Evolutionary conservation across 2,329 filamentous ascomycete species (phyloP).

Genomic region (Xylaria sp.): DNA sequence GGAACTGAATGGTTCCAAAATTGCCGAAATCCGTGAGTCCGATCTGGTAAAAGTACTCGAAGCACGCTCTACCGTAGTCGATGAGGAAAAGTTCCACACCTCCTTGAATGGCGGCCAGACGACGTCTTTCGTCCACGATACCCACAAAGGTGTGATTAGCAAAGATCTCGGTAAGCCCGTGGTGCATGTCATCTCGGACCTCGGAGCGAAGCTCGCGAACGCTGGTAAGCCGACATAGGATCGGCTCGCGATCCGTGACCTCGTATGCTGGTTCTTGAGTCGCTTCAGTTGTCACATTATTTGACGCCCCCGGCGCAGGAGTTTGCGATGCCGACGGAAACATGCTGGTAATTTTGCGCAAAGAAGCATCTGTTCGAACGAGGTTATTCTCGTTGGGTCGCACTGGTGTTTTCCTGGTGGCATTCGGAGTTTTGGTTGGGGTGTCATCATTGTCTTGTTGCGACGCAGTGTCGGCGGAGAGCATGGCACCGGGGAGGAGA

Average conservation of each 20-base stretch:
- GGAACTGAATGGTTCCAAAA: conserved; percentile 82
- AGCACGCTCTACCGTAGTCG: conserved; percentile 85
- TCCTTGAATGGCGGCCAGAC: conserved; percentile 89
- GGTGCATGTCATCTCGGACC: conserved; percentile 82
- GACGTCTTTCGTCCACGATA: conserved; percentile 82
- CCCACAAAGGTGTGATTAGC: conserved; percentile 91
- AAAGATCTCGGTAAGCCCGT: conserved; percentile 83
- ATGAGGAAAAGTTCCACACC: conserved; percentile 91
- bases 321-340: conserved; percentile 60
- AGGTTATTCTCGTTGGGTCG: conserved; percentile 83
- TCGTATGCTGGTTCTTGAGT: conserved; percentile 61
- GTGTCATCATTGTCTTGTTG: conserved; percentile 34
- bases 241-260: conserved; percentile 67
- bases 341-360: conserved; percentile 97
- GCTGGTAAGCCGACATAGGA: conserved; percentile 76
- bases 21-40: conserved; percentile 95
- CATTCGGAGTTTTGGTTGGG: conserved; percentile 38
- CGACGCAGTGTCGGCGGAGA: conserved; percentile 33
- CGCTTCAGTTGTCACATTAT: conserved; percentile 25
- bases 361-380: conserved; percentile 83
- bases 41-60: conserved; percentile 94
- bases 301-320: conserved; percentile 35
- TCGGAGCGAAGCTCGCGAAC: conserved; percentile 80
- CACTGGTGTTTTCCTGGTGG: conserved; percentile 47
- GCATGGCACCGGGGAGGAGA: conserved; percentile 69